A percentile compares a stretch with the other conserved stretches of the same genome.
Evolutionary conservation across 2,329 filamentous ascomycete genomes (phyloP).

Genomic region (Myriosclerotinia duriaeana): DNA sequence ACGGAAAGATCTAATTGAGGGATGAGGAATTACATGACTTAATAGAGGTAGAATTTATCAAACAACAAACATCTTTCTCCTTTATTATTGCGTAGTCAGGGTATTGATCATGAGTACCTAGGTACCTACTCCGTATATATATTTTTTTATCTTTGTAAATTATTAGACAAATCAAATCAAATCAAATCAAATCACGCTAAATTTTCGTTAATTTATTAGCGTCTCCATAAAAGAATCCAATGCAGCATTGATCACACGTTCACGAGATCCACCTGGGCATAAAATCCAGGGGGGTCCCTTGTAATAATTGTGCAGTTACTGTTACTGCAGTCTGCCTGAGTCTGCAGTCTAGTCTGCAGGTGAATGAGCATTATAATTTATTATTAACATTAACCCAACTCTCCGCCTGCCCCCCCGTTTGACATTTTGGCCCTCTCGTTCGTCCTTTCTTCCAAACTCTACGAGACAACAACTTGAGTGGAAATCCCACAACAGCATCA

Average conservation of each 20-base stretch:
- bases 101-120: too few species aligned
- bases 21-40: neutral
- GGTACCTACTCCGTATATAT: too few species aligned
- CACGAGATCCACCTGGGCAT: neutral
- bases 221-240: slow-evolving; percentile 12
- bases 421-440: slow-evolving; percentile 19
- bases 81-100: too few species aligned
- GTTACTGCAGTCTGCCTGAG: too few species aligned
- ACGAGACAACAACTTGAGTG: too few species aligned
- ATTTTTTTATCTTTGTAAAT: too few species aligned
- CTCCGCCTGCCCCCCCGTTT: slow-evolving; percentile 22
- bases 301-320: neutral
- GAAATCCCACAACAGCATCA: neutral
- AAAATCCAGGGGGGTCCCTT: neutral
- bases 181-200: too few species aligned
- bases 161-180: too few species aligned
- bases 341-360: too few species aligned
- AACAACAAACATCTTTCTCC: too few species aligned
- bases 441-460: too few species aligned
- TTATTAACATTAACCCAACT: slow-evolving; percentile 21
- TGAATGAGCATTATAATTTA: slow-evolving; percentile 12
- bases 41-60: too few species aligned
- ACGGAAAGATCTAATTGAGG: neutral
- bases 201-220: neutral
- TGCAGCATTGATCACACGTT: slow-evolving; percentile 17